Evolutionary conservation across 345 rosid species (phyloP).

Genomic region (Brassica cretica): DNA sequence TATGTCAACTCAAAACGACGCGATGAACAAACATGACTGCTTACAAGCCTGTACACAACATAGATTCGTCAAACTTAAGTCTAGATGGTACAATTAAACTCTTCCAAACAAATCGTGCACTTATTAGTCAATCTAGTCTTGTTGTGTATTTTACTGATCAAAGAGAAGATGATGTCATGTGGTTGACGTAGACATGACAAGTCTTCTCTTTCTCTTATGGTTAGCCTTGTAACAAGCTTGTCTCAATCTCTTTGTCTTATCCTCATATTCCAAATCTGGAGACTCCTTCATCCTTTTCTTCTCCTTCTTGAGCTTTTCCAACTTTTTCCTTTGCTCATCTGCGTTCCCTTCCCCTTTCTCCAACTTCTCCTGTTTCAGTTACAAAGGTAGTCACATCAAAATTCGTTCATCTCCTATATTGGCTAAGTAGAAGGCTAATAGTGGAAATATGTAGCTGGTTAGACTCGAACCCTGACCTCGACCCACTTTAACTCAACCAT

Average conservation of each 20-base stretch:
- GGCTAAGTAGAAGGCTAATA: neutral
- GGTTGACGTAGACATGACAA: conserved; percentile 7
- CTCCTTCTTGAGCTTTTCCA: conserved; percentile 56
- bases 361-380: conserved; percentile 28
- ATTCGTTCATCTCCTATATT: neutral
- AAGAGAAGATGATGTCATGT: conserved; percentile 3
- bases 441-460: neutral
- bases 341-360: conserved; percentile 34
- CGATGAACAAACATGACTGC: neutral
- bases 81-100: neutral
- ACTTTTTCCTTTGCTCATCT: conserved; percentile 38
- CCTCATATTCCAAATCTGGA: conserved; percentile 54
- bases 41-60: neutral
- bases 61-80: neutral
- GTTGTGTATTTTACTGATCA: neutral
- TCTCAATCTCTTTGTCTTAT: conserved; percentile 61
- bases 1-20: neutral
- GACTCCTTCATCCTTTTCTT: conserved; percentile 50
- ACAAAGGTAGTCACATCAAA: neutral
- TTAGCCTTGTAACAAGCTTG: conserved; percentile 82
- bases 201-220: conserved; percentile 60
- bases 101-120: neutral
- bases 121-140: neutral
- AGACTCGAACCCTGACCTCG: neutral
- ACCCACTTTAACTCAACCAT: neutral